Conservation (phyloP, 2,329 filamentous ascomycete genomes). For the Aspergillus flavus region DNA sequence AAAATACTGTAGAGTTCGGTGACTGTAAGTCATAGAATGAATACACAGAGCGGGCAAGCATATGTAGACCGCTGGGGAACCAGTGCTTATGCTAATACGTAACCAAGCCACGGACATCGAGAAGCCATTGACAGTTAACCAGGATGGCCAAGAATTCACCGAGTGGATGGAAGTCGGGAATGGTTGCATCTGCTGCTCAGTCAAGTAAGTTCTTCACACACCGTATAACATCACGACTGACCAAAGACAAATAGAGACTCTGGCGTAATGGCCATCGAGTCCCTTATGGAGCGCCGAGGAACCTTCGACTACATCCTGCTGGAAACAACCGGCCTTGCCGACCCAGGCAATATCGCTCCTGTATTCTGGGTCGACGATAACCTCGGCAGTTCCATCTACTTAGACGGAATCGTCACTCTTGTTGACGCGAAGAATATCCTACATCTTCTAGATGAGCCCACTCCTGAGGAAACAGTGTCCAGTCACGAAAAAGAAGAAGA, state of each 20-base stretch:
- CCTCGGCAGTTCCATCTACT: constrained; percentile 89
- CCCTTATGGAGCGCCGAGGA: constrained; percentile 89
- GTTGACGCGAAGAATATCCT: constrained; percentile 95
- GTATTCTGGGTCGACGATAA: constrained; percentile 98
- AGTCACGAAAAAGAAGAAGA: constrained; percentile 52
- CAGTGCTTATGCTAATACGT: neutral
- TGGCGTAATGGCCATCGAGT: constrained; percentile 92
- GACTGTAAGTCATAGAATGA: constrained; percentile 61
- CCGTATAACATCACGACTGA: neutral
- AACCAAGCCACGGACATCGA: constrained; percentile 85
- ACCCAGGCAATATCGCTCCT: constrained; percentile 92
- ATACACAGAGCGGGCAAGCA: neutral
- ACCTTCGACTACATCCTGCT: constrained; percentile 97
- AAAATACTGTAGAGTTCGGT: constrained; percentile 66
- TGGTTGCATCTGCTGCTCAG: constrained; percentile 95
- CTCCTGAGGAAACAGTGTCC: constrained; percentile 40
- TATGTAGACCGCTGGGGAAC: neutral
- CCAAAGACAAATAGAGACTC: constrained; percentile 64
- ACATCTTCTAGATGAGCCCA: constrained; percentile 72
- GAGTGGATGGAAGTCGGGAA: constrained; percentile 97
- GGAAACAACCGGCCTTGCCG: constrained; percentile 92
- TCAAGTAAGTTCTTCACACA: constrained; percentile 66
- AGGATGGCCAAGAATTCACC: constrained; percentile 78
- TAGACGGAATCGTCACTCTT: constrained; percentile 94
- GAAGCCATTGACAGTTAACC: constrained; percentile 88